A percentile compares a stretch with the other conserved stretches of the same genome.
phyloP scores from a whole-genome alignment of 225 moss, liverwort and hornwort genomes.

The Bryoerythrophyllum caledonicum region DNA sequence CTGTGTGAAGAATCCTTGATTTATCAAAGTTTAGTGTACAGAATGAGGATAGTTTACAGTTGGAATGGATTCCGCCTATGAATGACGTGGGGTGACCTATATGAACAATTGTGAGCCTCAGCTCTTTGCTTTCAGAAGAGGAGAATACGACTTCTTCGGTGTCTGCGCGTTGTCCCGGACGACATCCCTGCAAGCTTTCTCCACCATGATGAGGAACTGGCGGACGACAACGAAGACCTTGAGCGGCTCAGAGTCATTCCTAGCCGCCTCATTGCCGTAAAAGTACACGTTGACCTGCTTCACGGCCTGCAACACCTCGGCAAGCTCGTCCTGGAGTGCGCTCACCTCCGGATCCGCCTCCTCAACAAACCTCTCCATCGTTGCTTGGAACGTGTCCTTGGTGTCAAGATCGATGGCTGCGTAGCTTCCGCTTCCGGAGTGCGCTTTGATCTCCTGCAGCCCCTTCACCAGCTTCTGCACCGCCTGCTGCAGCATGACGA shows the following conservation, averaged over 20 bases:
- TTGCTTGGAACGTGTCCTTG: conserved; percentile 58
- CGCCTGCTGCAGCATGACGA: conserved; percentile 42
- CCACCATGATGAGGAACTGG: conserved; percentile 64
- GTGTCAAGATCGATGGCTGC: conserved; percentile 52
- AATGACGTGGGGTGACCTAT: not conserved
- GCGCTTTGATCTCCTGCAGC: conserved; percentile 36
- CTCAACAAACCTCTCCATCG: conserved; percentile 57
- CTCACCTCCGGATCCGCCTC: conserved; percentile 48
- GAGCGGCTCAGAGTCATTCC: conserved; percentile 59
- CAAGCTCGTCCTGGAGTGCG: conserved; percentile 47
- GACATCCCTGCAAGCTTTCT: conserved; percentile 76
- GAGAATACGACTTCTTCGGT: conserved; percentile 5
- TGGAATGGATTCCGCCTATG: not conserved
- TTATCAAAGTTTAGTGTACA: conserved; percentile 15
- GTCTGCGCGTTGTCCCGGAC: conserved; percentile 28
- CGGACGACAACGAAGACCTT: conserved; percentile 68
- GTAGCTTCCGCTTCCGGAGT: conserved; percentile 41
- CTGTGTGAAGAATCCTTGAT: not conserved
- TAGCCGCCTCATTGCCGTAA: conserved; percentile 54
- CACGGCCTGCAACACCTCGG: conserved; percentile 53
- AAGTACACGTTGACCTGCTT: conserved; percentile 64
- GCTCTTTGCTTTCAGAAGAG: not conserved
- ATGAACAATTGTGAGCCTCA: not conserved
- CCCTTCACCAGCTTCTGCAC: conserved; percentile 61
- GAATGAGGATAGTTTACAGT: conserved; percentile 11